Evolutionary conservation across 495 filamentous ascomycete species (phyloP), one percentile per base, ranked within the genome.

Genomic region (Penicillium manginii): DNA sequence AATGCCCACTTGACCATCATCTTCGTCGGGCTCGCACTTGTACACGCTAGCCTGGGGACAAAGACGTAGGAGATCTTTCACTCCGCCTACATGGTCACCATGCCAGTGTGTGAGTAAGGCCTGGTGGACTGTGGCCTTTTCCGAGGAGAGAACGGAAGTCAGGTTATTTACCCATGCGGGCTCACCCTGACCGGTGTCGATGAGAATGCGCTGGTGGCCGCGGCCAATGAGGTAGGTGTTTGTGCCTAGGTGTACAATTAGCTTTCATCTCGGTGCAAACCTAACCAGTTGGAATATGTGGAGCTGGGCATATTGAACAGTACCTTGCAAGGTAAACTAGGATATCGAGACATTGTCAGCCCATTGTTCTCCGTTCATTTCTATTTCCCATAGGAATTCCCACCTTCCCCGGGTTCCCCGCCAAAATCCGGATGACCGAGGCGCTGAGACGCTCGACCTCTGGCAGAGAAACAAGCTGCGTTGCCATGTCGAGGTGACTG

Each of bases 61-160:
- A 17, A 86, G 58, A 9, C 74, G 64, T 8, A 84, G 76, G 2
- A 96, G 79, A 60, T 96, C 85, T 7, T 71, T 54, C 7, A 96
- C 77, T 1, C 94, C 94, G 23, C 84, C 84, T 18, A 85, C 79
- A 67, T 98, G 94, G 70, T 98, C 94, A 29, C 73, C 81, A 70
- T 98, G 94, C 89, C 91, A 91, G 71, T 98, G 94, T 1, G 93
- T 97, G 21, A 97, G 73, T 18, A 98, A 78, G 3, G 84, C 85
- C 17, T 77, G 70, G 31, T 83, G 72, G 31, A 97, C 78, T 0
- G 81, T 80, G 35, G 86, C 84, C 32, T 86, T 81, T 65, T 96
- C 89, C 31, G 82, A 75, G 2, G 75, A 62, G 22, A 98, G 82
- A 4, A 88, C 80, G 17, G 75, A 68, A 56, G 84, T 79, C 14